Conservation (phyloP, 192 early-diverging fungal genomes). For the Backusella tarrabulga region DNA sequence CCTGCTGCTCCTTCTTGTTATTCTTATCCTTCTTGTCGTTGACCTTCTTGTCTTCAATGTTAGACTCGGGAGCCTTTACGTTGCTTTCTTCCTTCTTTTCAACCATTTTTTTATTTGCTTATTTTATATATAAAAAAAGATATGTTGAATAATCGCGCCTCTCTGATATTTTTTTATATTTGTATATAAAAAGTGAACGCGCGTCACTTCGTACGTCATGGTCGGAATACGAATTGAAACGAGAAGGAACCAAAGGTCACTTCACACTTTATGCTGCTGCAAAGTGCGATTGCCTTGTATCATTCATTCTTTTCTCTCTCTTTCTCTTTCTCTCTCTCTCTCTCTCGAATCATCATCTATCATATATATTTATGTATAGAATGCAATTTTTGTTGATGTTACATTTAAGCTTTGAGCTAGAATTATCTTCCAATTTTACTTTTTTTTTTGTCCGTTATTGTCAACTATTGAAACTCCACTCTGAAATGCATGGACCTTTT, state of each 20-base stretch:
- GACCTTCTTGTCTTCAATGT: slow-evolving; percentile 12
- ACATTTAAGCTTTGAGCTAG: too few relatives aligned
- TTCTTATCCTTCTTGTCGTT: slow-evolving; percentile 24
- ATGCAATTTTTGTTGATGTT: too few relatives aligned
- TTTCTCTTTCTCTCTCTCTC: too few relatives aligned
- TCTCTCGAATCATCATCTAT: too few relatives aligned
- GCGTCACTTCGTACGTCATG: slow-evolving; percentile 8
- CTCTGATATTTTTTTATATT: background rate
- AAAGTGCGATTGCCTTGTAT: background rate
- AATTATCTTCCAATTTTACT: too few relatives aligned
- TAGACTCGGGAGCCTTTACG: background rate
- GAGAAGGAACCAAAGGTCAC: background rate
- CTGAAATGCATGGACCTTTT: background rate
- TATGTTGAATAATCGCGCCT: background rate
- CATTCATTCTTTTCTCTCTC: too few relatives aligned
- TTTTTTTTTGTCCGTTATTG: background rate
- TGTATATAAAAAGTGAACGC: slow-evolving; percentile 4
- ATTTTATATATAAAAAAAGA: background rate
- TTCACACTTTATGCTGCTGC: too few relatives aligned
- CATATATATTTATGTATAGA: too few relatives aligned
- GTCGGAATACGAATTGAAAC: background rate
- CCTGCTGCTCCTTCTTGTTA: slow-evolving; percentile 30
- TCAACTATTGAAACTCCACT: background rate
- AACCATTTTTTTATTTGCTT: background rate
- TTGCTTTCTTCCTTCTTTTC: slow-evolving; percentile 14